Evolutionary conservation across 495 filamentous ascomycete species (phyloP).

Genomic region (Choiromyces venosus): DNA sequence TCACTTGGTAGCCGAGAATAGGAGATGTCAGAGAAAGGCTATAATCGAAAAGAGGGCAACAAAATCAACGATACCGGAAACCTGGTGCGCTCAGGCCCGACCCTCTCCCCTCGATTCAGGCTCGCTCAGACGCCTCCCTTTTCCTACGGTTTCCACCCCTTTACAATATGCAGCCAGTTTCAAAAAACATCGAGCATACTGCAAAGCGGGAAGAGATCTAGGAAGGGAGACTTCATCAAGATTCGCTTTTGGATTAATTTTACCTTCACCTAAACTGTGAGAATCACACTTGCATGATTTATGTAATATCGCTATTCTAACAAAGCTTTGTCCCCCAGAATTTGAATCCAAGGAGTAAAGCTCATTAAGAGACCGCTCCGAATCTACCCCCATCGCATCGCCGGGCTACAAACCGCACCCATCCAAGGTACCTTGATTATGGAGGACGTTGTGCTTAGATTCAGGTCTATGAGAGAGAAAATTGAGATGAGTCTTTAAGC

Average conservation of each 20-base stretch:
- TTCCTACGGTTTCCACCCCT: background rate
- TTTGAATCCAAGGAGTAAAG: background rate
- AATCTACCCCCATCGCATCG: background rate
- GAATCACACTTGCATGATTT: background rate
- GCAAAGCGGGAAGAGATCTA: background rate
- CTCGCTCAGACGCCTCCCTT: background rate
- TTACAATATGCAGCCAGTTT: conserved; percentile 1
- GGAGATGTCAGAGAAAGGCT: conserved; percentile 4
- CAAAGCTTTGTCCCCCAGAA: background rate
- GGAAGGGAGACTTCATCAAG: background rate
- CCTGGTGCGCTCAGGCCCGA: background rate
- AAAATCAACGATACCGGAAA: background rate
- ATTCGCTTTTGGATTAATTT: background rate
- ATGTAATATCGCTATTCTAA: background rate
- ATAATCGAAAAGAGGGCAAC: background rate
- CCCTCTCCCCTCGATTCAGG: background rate
- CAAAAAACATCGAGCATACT: background rate
- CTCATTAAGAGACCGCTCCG: background rate
- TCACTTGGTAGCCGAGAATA: background rate
- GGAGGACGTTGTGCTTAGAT: background rate
- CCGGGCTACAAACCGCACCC: background rate
- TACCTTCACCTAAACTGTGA: background rate
- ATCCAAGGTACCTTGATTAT: background rate
- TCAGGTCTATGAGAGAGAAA: background rate
- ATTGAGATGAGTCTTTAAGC: background rate